Evolutionary conservation across 2,329 filamentous ascomycete species (phyloP), one percentile per base, ranked within the genome.

Genomic region (Pestalotiopsis sp.): DNA sequence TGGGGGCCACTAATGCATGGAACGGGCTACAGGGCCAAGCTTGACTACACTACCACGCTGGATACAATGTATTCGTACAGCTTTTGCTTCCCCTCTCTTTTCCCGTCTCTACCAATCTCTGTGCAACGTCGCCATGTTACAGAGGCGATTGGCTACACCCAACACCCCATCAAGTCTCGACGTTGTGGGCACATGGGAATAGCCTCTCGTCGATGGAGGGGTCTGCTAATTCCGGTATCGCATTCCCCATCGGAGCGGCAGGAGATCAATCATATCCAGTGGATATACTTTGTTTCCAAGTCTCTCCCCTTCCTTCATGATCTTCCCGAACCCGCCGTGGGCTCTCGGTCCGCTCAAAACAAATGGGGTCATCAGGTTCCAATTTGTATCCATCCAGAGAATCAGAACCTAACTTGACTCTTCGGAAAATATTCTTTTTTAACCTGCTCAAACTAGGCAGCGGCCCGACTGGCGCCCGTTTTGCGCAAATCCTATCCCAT

Each of bases 391-490:
- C 27, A 31, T 31, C 6, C 27, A 31, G 27, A 31, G 27, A 31
- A 31, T 31, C 27, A 31, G 27, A 31, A 31, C 27, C 27, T 31
- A 31, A 31, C 27, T 31, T 7, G 27, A 31, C 27, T 31, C 27
- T 31, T 31, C 27, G 45, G 45, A 38, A 45, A 45, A 45, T 31
- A 31, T 31, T 31, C 27, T 31, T 31, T 31, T 57, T 36, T 23
- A 39, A 65, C 41, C 49, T 57, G 55, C 63, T 55, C 25, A 39
- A 31, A 36, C 27, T 52, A 38, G 25, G 63, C 49, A 55, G 39
- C 63, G 63, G 63, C n/a, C 63, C 63, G 63, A 65, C 45, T 38
- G 63, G 36, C 4, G 63, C 23, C 61, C 61, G 38, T 62, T 59
- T 52, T 36, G 49, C 25, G 49, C 63, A 65, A 64, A 65, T 65